These are phyloP conservation scores for Sonneratia alba DNA, from an alignment of 345 rosid genomes.

Conservation along the genomic window DNA sequence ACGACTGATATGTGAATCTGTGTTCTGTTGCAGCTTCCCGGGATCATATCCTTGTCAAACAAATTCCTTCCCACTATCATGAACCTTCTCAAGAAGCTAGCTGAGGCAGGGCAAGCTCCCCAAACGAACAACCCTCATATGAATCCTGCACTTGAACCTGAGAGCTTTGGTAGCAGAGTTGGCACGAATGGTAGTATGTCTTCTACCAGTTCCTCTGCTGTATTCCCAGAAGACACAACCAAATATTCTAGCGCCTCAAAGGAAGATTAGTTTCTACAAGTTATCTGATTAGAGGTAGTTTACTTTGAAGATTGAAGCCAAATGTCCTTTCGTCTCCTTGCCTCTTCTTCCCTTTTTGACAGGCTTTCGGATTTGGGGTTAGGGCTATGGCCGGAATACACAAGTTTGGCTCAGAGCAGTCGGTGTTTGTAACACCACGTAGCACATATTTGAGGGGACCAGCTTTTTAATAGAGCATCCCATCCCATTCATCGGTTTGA, in stretches of 20 bases:
- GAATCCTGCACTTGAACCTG: conserved; percentile 27
- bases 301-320: not conserved
- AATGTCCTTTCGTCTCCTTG: not conserved
- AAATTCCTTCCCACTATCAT: conserved; percentile 81
- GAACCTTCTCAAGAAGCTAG: conserved; percentile 83
- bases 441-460: not conserved
- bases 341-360: not conserved
- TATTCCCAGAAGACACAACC: conserved; percentile 27
- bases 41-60: conserved; percentile 63
- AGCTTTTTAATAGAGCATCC: not conserved
- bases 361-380: not conserved
- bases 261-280: conserved; percentile 29
- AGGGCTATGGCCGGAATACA: not conserved
- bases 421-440: not conserved
- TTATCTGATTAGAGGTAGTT: not conserved
- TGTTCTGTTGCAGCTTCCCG: conserved; percentile 55
- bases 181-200: conserved; percentile 26
- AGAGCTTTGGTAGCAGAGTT: conserved; percentile 31
- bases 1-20: not conserved
- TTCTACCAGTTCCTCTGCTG: conserved; percentile 39
- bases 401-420: not conserved
- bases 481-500: not conserved
- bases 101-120: conserved; percentile 57
- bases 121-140: conserved; percentile 27
- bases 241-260: conserved; percentile 38